Percentiles rank a stretch among this genome's conserved stretches.
Conservation (phyloP, 768 basidiomycete species). For the Trametes cingulata region DNA sequence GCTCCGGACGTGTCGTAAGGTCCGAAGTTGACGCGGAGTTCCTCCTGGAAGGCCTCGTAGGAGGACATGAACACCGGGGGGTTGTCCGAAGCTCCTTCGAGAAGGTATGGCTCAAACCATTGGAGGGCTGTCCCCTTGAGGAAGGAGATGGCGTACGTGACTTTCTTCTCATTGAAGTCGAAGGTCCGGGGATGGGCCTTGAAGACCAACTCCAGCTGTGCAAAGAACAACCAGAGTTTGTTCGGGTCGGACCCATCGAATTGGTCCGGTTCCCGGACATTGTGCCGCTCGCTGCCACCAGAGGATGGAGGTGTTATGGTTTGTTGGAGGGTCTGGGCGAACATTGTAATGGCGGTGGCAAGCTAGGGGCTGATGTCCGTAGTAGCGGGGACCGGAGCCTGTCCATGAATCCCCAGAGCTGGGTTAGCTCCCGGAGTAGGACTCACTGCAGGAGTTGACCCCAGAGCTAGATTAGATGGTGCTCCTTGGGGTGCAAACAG, state of each 20-base stretch:
- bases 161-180: conserved; percentile 6
- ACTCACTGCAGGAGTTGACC: background rate
- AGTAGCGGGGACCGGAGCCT: no score
- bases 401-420: no score
- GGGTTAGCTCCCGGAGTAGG: background rate
- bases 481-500: no score
- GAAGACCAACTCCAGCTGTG: conserved; percentile 9
- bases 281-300: background rate
- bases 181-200: conserved; percentile 6
- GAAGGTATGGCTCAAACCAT: conserved; percentile 12
- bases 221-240: conserved; percentile 14
- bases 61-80: background rate
- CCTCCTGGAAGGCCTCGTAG: conserved; percentile 11
- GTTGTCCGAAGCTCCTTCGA: background rate
- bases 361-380: background rate
- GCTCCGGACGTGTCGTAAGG: background rate
- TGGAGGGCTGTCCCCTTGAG: conserved; percentile 8
- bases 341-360: background rate
- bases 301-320: background rate
- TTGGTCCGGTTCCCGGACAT: conserved; percentile 15
- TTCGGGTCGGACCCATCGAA: conserved; percentile 16
- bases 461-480: no score
- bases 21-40: conserved; percentile 5
- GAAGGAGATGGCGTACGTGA: conserved; percentile 9
- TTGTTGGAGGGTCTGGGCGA: background rate